phyloP scores from a whole-genome alignment of 2,329 filamentous ascomycete genomes.

The Pseudopithomyces maydicus region DNA sequence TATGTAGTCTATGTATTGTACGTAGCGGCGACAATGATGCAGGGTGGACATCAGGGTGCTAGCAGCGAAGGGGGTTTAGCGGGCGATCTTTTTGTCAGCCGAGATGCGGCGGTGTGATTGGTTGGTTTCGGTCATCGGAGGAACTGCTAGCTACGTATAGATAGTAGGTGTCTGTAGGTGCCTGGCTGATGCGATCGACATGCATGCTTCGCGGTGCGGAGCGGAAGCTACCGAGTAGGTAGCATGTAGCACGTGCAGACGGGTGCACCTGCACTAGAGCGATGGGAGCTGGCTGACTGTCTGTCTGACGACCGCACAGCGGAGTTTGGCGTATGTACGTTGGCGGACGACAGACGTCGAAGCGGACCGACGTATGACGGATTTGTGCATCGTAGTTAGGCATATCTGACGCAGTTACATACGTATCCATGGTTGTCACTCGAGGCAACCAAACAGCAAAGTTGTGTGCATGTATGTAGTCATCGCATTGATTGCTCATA shows the following conservation, averaged over 20 bases:
- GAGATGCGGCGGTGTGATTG: neutral
- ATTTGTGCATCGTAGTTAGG: neutral
- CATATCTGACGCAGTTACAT: neutral
- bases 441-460: neutral
- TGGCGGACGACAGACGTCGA: too few relatives aligned
- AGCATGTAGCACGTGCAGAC: too few relatives aligned
- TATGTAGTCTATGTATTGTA: too few relatives aligned
- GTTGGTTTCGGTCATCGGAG: neutral
- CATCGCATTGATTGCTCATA: neutral
- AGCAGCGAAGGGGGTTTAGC: neutral
- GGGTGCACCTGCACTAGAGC: too few relatives aligned
- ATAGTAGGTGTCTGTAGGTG: too few relatives aligned
- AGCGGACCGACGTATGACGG: neutral
- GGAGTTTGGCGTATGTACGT: neutral
- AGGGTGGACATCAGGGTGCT: slow-evolving; percentile 7
- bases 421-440: neutral
- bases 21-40: too few relatives aligned
- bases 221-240: too few relatives aligned
- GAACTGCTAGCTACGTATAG: too few relatives aligned
- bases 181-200: too few relatives aligned
- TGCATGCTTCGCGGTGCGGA: too few relatives aligned
- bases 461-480: neutral
- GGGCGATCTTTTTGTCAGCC: slow-evolving; percentile 2
- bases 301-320: neutral
- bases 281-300: too few relatives aligned